Base-by-base conservation (phyloP, 345 rosid species). In the Hirschfeldia incana region DNA sequence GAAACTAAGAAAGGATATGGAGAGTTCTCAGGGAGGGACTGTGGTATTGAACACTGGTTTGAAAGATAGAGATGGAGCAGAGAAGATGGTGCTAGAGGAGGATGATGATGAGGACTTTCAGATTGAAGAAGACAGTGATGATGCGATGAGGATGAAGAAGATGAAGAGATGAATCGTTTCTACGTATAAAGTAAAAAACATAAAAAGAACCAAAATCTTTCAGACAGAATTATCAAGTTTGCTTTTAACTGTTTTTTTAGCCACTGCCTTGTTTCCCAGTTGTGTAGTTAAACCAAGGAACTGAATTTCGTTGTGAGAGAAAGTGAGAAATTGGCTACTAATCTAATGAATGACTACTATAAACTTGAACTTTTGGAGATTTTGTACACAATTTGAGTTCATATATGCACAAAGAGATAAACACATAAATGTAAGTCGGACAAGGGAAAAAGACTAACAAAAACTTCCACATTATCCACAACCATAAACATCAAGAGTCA, bases 31-130 rank as follows among this genome's bases (percentile, higher is more conserved):
- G 73, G 94, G 94, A 34, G 87, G 89, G 65, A 89, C 89, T 15
- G 91, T 87, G 66, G 88, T 91, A 5, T 74, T 87, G 82, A 91
- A 86, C 85, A 86, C 94, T 13, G 91, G 89, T 70, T 78, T 88
- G 84, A 91, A 87, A 83, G 81, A 64, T 64, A 81, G 70, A 73
- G 53, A 64, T 16, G 68, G 72, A 87, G 74, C 86, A 75, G 90
- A 86, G 17, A 87, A 85, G 6, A 89, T 82, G 63, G 82, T 78
- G 26, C 77, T 79, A 13, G 87, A 85, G 64, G 75, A 69, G 0
- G 83, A 82, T 1, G 86, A 85, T 13, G 85, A 80, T 36, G 42
- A 36, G 3, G 85, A 84, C 58, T 78, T 39, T 49, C 78, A 72
- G 72, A 76, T 59, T 55, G 83, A 73, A 76, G 79, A 85, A 1